Conservation (phyloP, 345 rosid species). For the Boechera retrofracta region DNA sequence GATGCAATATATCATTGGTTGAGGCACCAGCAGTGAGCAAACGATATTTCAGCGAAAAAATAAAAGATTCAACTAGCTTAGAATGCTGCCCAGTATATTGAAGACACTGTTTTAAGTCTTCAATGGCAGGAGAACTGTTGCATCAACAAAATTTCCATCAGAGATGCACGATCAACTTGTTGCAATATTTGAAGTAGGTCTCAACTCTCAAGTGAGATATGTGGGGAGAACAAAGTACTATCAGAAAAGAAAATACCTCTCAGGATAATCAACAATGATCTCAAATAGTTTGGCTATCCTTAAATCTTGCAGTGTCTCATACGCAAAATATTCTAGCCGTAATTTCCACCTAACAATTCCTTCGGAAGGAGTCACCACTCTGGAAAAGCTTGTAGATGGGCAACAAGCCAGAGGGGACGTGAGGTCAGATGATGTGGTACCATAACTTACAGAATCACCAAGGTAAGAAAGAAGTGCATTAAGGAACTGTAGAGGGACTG, state of each 20-base stretch:
- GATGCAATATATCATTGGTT: conserved; percentile 98
- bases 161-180: conserved; percentile 18
- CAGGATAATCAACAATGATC: conserved; percentile 98
- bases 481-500: conserved; percentile 89
- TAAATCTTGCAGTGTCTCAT: conserved; percentile 92
- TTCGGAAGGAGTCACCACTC: conserved; percentile 66
- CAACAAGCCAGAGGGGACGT: conserved; percentile 74
- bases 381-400: conserved; percentile 56
- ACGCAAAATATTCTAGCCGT: conserved; percentile 91
- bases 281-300: conserved; percentile 94
- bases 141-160: conserved; percentile 35
- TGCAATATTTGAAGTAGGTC: neutral
- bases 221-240: conserved; percentile 15
- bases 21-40: conserved; percentile 99
- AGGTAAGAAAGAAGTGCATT: conserved; percentile 87
- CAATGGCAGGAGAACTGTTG: conserved; percentile 89
- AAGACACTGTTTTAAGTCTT: conserved; percentile 94
- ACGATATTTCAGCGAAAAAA: conserved; percentile 82
- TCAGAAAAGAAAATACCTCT: conserved; percentile 59
- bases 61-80: conserved; percentile 89
- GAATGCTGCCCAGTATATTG: conserved; percentile 96
- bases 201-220: neutral
- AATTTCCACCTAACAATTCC: conserved; percentile 87
- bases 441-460: conserved; percentile 62
- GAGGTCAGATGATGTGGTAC: conserved; percentile 51